A percentile compares a stretch with the other conserved stretches of the same genome.
These are phyloP conservation scores for Globisporangium middletonii DNA, from an alignment of 352 stramenopile genomes.

Conservation along the genomic window DNA sequence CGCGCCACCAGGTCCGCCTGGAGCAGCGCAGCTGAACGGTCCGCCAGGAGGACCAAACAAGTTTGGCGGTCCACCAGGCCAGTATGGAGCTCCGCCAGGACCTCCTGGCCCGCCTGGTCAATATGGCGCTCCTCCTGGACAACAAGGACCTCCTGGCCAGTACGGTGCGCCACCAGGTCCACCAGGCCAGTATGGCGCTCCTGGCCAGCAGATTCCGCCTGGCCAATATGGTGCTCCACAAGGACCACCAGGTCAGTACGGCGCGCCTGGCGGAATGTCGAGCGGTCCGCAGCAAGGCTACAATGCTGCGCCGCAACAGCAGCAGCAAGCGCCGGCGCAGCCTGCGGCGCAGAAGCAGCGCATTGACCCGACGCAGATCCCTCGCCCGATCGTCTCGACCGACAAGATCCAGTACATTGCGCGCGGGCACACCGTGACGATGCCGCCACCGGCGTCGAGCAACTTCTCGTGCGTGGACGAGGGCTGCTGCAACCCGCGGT, in stretches of 20 bases:
- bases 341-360: slow-evolving; percentile 56
- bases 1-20: neutral
- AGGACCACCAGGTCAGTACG: slow-evolving; percentile 12
- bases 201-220: slow-evolving; percentile 13
- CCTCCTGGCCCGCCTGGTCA: slow-evolving; percentile 7
- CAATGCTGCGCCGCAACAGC: slow-evolving; percentile 9
- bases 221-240: slow-evolving; percentile 8
- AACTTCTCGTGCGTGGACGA: slow-evolving; percentile 83
- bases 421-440: slow-evolving; percentile 74
- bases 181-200: slow-evolving; percentile 18
- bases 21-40: slow-evolving; percentile 12
- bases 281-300: slow-evolving; percentile 9
- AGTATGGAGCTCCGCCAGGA: slow-evolving; percentile 10
- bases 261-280: slow-evolving; percentile 9
- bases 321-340: slow-evolving; percentile 30
- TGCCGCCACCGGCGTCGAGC: slow-evolving; percentile 68
- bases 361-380: slow-evolving; percentile 87
- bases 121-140: neutral
- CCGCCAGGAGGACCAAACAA: neutral
- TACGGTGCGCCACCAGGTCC: neutral
- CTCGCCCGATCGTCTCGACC: slow-evolving; percentile 58
- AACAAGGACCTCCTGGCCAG: neutral
- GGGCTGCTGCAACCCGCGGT: slow-evolving; percentile 85
- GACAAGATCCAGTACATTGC: slow-evolving; percentile 75
- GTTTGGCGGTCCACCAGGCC: neutral